phyloP scores from a whole-genome alignment of 192 early-diverging fungal species.

The Globomyces pollinis-pini region DNA sequence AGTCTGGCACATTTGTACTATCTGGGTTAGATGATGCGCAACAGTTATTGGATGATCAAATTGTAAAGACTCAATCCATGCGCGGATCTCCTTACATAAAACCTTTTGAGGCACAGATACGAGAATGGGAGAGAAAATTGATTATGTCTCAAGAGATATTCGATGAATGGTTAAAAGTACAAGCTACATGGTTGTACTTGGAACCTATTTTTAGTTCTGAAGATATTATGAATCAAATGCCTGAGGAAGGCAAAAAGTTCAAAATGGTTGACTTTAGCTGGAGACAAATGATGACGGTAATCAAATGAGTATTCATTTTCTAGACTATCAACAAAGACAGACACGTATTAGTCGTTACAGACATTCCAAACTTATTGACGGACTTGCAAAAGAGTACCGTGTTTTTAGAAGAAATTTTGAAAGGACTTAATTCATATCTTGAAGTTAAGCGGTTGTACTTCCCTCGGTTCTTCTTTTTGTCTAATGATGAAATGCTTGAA shows the following conservation, averaged over 20 bases:
- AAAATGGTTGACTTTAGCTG: conserved; percentile 50
- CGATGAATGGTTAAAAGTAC: conserved; percentile 61
- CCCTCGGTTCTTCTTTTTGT: conserved; percentile 58
- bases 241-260: conserved; percentile 56
- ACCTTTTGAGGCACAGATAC: conserved; percentile 54
- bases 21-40: conserved; percentile 52
- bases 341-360: conserved; percentile 47
- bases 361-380: conserved; percentile 51
- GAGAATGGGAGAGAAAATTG: conserved; percentile 54
- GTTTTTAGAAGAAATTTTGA: conserved; percentile 49
- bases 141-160: conserved; percentile 52
- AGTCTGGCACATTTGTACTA: conserved; percentile 52
- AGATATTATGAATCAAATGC: conserved; percentile 67
- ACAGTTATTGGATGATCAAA: conserved; percentile 58
- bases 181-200: conserved; percentile 59
- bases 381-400: conserved; percentile 49
- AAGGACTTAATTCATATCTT: conserved; percentile 54
- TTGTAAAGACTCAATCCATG: conserved; percentile 64
- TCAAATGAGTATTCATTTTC: not conserved
- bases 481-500: conserved; percentile 63
- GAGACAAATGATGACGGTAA: conserved; percentile 50
- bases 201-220: conserved; percentile 58
- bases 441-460: conserved; percentile 55
- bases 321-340: conserved; percentile 39
- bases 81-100: conserved; percentile 60